Conservation (phyloP, 768 basidiomycete genomes). For the Lyophyllum semitale region DNA sequence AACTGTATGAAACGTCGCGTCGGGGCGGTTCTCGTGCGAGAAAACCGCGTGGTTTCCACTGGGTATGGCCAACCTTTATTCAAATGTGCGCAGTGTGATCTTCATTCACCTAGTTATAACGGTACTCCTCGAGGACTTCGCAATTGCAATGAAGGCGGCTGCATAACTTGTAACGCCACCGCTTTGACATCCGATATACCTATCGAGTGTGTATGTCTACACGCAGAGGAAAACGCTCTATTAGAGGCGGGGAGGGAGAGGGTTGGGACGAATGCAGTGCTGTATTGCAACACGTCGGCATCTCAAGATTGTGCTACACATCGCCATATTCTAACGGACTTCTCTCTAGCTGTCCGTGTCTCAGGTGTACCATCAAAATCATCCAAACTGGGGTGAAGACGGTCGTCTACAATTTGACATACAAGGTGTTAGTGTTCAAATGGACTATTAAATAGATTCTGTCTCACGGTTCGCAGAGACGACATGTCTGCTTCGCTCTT, state of each 20-base stretch:
- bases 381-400: conserved; percentile 91
- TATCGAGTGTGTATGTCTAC: conserved; percentile 89
- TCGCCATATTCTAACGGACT: background rate
- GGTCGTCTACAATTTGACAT: conserved; percentile 93
- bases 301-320: background rate
- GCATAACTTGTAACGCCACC: conserved; percentile 71
- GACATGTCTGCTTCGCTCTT: conserved; percentile 80
- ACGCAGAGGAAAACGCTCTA: conserved; percentile 97
- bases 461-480: conserved; percentile 51
- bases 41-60: conserved; percentile 76
- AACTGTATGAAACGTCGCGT: conserved; percentile 99
- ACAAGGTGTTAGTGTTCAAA: conserved; percentile 77
- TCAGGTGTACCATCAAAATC: conserved; percentile 96
- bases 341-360: conserved; percentile 83
- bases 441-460: background rate
- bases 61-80: conserved; percentile 48
- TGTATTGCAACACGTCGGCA: conserved; percentile 97
- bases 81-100: background rate
- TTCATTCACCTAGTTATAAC: conserved; percentile 70
- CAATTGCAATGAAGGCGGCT: conserved; percentile 95
- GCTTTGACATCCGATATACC: conserved; percentile 44
- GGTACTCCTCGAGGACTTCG: conserved; percentile 88
- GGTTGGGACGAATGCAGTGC: conserved; percentile 75
- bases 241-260: conserved; percentile 92
- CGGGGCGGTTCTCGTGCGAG: conserved; percentile 89